Evolutionary conservation across 805 yeast species (phyloP).

Genomic region (Jamesozyma rosinii): DNA sequence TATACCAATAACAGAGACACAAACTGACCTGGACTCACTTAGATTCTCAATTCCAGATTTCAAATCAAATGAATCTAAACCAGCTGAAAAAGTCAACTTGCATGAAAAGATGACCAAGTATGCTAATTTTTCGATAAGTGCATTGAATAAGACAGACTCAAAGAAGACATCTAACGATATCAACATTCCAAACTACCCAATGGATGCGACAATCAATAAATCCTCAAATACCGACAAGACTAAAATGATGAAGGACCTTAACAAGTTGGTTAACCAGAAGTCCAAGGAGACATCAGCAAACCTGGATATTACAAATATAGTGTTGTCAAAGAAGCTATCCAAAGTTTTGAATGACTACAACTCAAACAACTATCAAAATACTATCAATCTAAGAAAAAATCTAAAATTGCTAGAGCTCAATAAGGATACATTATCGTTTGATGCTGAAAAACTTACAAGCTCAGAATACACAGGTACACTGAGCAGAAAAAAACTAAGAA

Average conservation of each 20-base stretch:
- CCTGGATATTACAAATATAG: conserved; percentile 15
- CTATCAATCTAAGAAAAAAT: conserved; percentile 30
- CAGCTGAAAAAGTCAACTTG: conserved; percentile 6
- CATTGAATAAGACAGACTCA: background rate
- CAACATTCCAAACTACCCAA: background rate
- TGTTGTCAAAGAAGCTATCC: conserved; percentile 31
- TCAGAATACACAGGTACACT: conserved; percentile 46
- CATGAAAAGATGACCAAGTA: conserved; percentile 18
- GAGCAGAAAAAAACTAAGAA: conserved; percentile 49
- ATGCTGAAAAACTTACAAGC: conserved; percentile 36
- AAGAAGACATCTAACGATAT: no score
- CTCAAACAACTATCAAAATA: conserved; percentile 22
- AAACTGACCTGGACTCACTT: background rate
- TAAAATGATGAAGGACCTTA: conserved; percentile 1
- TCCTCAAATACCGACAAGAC: background rate
- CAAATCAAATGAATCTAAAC: background rate
- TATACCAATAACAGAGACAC: background rate
- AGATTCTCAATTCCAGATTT: conserved; percentile 1
- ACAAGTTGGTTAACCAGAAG: background rate
- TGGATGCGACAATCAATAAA: background rate
- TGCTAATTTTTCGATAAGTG: conserved; percentile 9
- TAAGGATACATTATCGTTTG: conserved; percentile 12
- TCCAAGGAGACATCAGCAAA: background rate
- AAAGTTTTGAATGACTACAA: conserved; percentile 28
- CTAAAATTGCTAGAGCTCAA: conserved; percentile 30